Evolutionary conservation across 2,329 filamentous ascomycete species (phyloP).

Genomic region (Dactylellina drechsleri): DNA sequence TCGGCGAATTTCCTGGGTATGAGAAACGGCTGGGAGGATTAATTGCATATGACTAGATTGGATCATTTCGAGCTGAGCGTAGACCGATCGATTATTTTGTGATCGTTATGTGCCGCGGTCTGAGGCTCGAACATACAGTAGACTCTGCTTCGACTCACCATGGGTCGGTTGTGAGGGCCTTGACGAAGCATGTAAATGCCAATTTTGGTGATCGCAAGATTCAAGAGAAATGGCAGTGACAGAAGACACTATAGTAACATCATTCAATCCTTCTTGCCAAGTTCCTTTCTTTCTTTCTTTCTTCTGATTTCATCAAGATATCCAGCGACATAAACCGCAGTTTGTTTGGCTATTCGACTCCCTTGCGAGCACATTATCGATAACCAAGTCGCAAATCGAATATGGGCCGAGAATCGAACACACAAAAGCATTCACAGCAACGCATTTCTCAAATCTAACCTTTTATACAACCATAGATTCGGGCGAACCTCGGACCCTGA

Average conservation of each 20-base stretch:
- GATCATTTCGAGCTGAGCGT: background rate
- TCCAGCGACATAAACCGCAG: too few species aligned
- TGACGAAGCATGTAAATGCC: background rate
- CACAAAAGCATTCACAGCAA: background rate
- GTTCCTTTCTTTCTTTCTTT: too few species aligned
- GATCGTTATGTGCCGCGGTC: background rate
- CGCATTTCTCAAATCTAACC: background rate
- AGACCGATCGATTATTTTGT: background rate
- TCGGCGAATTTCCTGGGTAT: conserved; percentile 20
- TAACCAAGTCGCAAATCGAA: too few species aligned
- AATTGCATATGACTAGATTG: conserved; percentile 8
- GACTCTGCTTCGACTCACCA: conserved; percentile 1
- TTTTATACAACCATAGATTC: background rate
- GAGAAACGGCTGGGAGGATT: background rate
- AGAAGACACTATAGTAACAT: too few species aligned
- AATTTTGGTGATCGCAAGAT: background rate
- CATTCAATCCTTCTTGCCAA: too few species aligned
- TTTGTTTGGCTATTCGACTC: too few species aligned
- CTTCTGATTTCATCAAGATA: too few species aligned
- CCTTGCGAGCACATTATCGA: too few species aligned
- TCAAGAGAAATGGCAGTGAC: too few species aligned
- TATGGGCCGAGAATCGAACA: too few species aligned
- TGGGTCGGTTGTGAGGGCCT: conserved; percentile 6
- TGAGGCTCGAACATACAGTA: background rate
- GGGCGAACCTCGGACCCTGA: conserved; percentile 11